phyloP scores from a whole-genome alignment of 2,329 filamentous ascomycete species.

The Plenodomus lindquistii region DNA sequence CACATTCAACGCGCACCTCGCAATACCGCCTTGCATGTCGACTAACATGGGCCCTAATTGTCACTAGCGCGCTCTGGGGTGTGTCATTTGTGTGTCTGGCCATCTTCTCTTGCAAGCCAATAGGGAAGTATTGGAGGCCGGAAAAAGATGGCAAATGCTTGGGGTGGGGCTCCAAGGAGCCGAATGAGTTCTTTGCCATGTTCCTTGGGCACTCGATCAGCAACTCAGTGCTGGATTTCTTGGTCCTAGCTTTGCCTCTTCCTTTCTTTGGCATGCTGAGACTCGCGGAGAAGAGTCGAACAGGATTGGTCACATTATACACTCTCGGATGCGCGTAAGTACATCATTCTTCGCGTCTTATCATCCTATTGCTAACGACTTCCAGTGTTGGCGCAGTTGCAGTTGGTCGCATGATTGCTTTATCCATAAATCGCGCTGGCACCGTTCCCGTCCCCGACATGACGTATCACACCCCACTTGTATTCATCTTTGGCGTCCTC shows the following conservation, averaged over 20 bases:
- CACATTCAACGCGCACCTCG: conserved; percentile 8
- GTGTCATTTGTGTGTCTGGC: conserved; percentile 34
- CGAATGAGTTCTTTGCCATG: conserved; percentile 29
- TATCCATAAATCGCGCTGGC: conserved; percentile 35
- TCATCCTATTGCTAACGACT: no score
- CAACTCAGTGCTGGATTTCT: conserved; percentile 40
- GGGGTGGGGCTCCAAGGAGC: conserved; percentile 41
- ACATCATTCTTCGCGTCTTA: no score
- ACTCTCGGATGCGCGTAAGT: conserved; percentile 41
- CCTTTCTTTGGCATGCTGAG: conserved; percentile 37
- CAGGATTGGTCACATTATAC: conserved; percentile 37
- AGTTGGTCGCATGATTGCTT: conserved; percentile 33
- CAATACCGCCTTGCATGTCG: conserved; percentile 19
- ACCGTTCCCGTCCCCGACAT: conserved; percentile 38
- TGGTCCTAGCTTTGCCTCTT: conserved; percentile 35
- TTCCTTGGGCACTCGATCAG: conserved; percentile 35
- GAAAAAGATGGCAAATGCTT: conserved; percentile 30
- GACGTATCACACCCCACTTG: conserved; percentile 32
- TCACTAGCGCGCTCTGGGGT: conserved; percentile 34
- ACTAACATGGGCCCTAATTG: conserved; percentile 25
- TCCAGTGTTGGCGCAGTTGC: conserved; percentile 35
- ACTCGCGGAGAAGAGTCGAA: conserved; percentile 33
- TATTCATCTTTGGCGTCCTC: conserved; percentile 42
- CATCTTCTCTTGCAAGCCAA: conserved; percentile 35
- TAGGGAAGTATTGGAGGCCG: conserved; percentile 37